Percentiles rank a stretch among this genome's conserved stretches.
These are phyloP conservation scores for Colletotrichum melonis DNA, from an alignment of 2,329 filamentous ascomycete genomes.

Conservation along the genomic window DNA sequence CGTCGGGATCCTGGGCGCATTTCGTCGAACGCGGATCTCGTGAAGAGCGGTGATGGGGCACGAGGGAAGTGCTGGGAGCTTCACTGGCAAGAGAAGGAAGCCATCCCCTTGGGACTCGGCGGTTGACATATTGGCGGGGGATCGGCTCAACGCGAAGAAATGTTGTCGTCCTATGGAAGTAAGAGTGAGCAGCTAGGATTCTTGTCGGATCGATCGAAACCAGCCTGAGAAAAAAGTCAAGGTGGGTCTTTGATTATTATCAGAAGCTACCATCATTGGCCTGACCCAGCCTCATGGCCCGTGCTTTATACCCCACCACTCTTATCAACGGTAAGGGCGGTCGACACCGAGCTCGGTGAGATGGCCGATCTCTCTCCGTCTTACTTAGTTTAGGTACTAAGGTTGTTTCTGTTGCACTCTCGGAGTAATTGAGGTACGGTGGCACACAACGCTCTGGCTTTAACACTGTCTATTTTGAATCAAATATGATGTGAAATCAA, in stretches of 20 bases:
- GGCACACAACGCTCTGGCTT: no score
- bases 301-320: background rate
- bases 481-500: no score
- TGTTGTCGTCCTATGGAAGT: conserved; percentile 18
- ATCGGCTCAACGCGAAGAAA: background rate
- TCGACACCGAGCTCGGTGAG: background rate
- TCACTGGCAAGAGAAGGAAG: conserved; percentile 77
- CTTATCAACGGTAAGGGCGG: background rate
- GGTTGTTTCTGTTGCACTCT: no score
- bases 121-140: conserved; percentile 41
- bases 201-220: background rate
- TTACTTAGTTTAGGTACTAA: no score
- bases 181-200: conserved; percentile 14
- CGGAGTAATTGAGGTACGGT: no score
- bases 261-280: background rate
- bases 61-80: conserved; percentile 71
- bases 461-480: background rate
- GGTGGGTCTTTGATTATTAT: conserved; percentile 10
- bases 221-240: conserved; percentile 3
- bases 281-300: background rate
- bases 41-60: conserved; percentile 75
- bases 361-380: background rate
- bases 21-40: conserved; percentile 87
- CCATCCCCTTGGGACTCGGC: conserved; percentile 53
- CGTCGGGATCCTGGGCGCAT: conserved; percentile 82